phyloP scores from a whole-genome alignment of 208 protist genomes.

The Acanthamoeba pearcei region DNA sequence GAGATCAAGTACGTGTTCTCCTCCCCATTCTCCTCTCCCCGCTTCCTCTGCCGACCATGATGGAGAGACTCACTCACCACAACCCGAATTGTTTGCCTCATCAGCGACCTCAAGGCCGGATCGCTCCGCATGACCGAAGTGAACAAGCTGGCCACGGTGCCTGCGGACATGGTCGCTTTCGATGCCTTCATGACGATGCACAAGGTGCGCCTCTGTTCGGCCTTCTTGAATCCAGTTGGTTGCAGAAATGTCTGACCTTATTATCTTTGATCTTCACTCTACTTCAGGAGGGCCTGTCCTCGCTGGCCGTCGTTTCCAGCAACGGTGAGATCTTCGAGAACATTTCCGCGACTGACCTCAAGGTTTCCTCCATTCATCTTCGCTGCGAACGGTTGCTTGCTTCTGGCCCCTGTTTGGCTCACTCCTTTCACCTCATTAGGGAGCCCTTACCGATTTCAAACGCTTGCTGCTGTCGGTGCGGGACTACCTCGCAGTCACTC shows the following conservation, averaged over 20 bases:
- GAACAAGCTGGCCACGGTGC: constrained; percentile 19
- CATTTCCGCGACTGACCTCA: constrained; percentile 54
- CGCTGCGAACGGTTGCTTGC: not conserved
- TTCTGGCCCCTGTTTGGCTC: not conserved
- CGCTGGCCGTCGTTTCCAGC: not conserved
- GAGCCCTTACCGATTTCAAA: constrained; percentile 41
- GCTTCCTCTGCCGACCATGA: not conserved
- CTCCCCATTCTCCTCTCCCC: not conserved
- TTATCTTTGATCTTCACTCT: too few species aligned
- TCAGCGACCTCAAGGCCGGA: not conserved
- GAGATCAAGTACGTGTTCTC: not conserved
- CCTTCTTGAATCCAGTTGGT: too few species aligned
- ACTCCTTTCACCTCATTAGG: not conserved
- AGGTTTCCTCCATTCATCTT: not conserved
- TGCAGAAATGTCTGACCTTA: not conserved
- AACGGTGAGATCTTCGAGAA: constrained; percentile 8
- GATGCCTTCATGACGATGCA: constrained; percentile 61
- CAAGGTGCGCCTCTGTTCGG: not conserved
- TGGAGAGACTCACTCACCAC: not conserved
- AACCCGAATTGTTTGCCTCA: not conserved
- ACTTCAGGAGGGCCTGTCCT: constrained; percentile 8
- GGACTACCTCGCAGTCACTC: not conserved
- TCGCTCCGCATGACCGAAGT: constrained; percentile 3
- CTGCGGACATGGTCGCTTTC: not conserved
- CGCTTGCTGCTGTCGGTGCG: not conserved